A percentile compares a stretch with the other conserved stretches of the same genome.
Evolutionary conservation across 345 rosid species (phyloP).

Genomic region (Kernera saxatilis): DNA sequence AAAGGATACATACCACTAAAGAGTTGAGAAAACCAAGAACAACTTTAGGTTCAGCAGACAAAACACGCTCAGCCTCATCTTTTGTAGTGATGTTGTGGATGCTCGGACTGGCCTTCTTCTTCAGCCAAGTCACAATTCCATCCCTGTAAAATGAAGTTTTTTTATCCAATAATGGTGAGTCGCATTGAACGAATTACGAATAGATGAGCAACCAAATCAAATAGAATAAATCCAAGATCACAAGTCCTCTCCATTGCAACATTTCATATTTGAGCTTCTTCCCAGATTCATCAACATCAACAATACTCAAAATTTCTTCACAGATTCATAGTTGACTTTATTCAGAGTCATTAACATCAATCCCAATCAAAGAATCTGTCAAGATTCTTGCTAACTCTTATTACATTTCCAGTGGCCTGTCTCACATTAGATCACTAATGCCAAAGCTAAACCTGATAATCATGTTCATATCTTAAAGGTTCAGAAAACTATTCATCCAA

Average conservation of each 20-base stretch:
- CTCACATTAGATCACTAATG: background rate
- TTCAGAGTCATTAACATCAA: background rate
- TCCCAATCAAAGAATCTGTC: background rate
- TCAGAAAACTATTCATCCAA: background rate
- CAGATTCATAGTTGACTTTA: background rate
- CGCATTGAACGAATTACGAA: background rate
- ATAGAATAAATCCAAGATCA: background rate
- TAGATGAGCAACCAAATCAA: background rate
- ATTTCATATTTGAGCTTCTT: background rate
- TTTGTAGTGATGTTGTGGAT: slow-evolving; percentile 31
- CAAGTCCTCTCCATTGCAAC: slow-evolving; percentile 3
- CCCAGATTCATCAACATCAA: background rate
- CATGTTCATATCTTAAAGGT: background rate
- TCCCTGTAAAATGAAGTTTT: slow-evolving; percentile 24
- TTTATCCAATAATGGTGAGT: background rate
- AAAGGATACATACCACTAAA: slow-evolving; percentile 38
- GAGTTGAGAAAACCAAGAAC: slow-evolving; percentile 39
- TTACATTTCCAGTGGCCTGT: background rate
- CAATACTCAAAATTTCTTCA: background rate
- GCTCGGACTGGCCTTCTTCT: slow-evolving; percentile 34
- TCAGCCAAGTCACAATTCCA: slow-evolving; percentile 41
- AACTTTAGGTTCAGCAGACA: slow-evolving; percentile 28
- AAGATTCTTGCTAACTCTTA: background rate
- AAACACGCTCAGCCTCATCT: slow-evolving; percentile 35
- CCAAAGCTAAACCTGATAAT: slow-evolving; percentile 11